Evolutionary conservation across 1,139 yeast species (phyloP).

Genomic region (Arxiozyma bovina): DNA sequence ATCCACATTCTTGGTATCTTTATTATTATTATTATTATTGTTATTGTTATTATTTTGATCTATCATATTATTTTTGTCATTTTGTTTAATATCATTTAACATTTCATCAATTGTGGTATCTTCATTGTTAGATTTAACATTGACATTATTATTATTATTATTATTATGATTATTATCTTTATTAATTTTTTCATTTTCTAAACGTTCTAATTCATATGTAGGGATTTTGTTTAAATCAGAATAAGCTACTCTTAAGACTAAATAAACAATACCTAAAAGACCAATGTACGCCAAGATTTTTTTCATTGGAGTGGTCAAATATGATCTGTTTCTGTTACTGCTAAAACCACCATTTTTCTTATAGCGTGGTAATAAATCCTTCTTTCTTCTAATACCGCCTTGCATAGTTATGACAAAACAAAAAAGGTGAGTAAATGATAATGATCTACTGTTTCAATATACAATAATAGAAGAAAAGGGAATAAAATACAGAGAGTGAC

Average conservation of each 20-base stretch:
- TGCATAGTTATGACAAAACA: conserved; percentile 18
- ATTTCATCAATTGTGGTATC: neutral
- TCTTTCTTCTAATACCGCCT: conserved; percentile 30
- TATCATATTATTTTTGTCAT: neutral
- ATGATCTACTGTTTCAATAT: neutral
- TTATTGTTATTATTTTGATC: neutral
- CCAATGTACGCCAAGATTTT: conserved; percentile 34
- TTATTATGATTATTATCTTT: neutral
- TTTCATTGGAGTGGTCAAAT: conserved; percentile 39
- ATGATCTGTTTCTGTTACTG: conserved; percentile 9
- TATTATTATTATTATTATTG: neutral
- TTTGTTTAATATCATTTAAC: conserved; percentile 2
- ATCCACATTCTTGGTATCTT: conserved; percentile 1
- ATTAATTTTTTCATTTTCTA: neutral
- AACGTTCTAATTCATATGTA: conserved; percentile 21
- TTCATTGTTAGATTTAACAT: neutral
- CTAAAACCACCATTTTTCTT: conserved; percentile 6
- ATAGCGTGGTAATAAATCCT: conserved; percentile 29
- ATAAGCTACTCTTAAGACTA: conserved; percentile 25
- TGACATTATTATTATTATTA: neutral
- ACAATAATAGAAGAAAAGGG: no score
- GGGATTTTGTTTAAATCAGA: conserved; percentile 16
- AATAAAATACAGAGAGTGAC: no score
- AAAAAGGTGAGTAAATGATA: no score
- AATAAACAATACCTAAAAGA: conserved; percentile 29